Evolutionary conservation across 1,284 basidiomycete genomes (phyloP), one percentile per base, ranked within the genome.

Genomic region (Trametes hirsuta): DNA sequence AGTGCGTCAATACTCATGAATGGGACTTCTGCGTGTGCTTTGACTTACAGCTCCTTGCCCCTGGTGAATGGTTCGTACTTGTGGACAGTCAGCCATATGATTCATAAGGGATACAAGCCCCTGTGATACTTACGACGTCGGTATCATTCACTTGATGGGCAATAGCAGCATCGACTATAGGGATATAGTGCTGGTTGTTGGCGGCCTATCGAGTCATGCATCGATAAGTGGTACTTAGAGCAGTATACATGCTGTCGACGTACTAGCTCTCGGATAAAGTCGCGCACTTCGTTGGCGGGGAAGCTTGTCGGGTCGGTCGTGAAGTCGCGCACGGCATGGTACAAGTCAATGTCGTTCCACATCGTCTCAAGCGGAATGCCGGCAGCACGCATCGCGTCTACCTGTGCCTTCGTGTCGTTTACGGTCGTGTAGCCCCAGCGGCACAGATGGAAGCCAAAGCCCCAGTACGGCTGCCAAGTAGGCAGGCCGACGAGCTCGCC

Each of bases 301-400:
- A 85, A 91, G 39, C 79, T 81, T 18, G 84, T 78, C 8, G 88
- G 87, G 69, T 90, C 88, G 6, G 81, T 75, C 8, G 88, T 90
- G 65, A 91, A 90, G 72, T 89, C 87, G 6, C 88, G 80, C 51
- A 81, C 77, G 21, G 83, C 80, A 63, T 89, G 84, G 66, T 87
- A 90, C 53, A 90, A 65, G 71, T 92, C 90, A 58, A 91, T 90
- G 64, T 91, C 90, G 67, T 87, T 90, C 90, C 90, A 91, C 78
- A 86, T 87, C 40, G 83, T 84, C 80, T 90, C 88, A 1, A 89
- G 77, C 45, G 88, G 88, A 56, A 90, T 82, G 59, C 82, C 76
- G 0, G 86, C 85, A 21, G 78, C 80, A 4, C 83, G 79, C 88
- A 90, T 90, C 14, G 72, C 78, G 46, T 73, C 71, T 2, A 89